Evolutionary conservation across 441 rosid genomes (phyloP).

Genomic region (Pelargonium cotyledonis): DNA sequence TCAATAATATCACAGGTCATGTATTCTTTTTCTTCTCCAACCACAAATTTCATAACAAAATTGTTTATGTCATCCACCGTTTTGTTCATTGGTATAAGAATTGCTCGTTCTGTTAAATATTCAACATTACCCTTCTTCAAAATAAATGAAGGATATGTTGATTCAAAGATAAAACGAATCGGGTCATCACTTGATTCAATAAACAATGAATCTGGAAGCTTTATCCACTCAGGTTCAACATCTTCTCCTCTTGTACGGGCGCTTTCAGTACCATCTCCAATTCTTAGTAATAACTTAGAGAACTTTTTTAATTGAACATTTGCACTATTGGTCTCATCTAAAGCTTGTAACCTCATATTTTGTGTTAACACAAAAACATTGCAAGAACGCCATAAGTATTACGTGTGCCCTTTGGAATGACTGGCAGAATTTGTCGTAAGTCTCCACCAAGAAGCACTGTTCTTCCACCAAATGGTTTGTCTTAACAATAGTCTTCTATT

Average conservation of each 20-base stretch:
- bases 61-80: constrained; percentile 3
- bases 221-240: neutral
- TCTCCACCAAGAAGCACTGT: constrained; percentile 6
- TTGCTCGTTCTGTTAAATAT: constrained; percentile 2
- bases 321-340: neutral
- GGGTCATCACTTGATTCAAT: neutral
- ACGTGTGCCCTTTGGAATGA: neutral
- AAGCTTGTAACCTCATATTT: constrained; percentile 10
- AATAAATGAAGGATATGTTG: neutral
- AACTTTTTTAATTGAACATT: neutral
- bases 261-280: constrained; percentile 3
- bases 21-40: neutral
- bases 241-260: neutral
- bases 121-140: neutral
- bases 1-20: neutral
- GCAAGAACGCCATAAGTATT: constrained; percentile 7
- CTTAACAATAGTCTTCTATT: neutral
- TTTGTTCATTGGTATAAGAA: neutral
- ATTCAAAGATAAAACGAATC: neutral
- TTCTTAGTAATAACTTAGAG: neutral
- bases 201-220: neutral
- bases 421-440: constrained; percentile 12
- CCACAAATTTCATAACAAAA: neutral
- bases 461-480: constrained; percentile 15
- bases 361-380: neutral